These are phyloP conservation scores for Cucumis melo DNA, from an alignment of 306 rosid species.

Conservation along the genomic window DNA sequence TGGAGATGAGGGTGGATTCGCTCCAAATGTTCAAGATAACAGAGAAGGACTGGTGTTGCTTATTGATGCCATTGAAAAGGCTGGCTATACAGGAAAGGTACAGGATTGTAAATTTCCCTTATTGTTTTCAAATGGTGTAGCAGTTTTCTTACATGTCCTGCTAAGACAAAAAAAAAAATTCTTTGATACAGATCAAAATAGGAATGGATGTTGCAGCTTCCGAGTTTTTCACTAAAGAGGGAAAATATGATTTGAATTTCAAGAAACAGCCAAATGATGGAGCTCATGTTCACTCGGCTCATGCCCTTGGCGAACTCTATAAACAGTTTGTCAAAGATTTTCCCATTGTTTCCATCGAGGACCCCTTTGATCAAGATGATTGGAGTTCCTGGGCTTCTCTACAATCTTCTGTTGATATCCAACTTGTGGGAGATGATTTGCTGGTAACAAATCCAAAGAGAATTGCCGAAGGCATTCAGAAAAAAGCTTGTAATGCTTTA, in stretches of 20 bases:
- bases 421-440: constrained; percentile 93
- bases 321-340: constrained; percentile 71
- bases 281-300: constrained; percentile 64
- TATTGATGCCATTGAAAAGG: constrained; percentile 90
- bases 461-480: constrained; percentile 74
- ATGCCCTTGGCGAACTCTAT: constrained; percentile 64
- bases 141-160: neutral
- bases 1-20: constrained; percentile 99
- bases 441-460: constrained; percentile 90
- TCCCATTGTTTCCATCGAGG: constrained; percentile 94
- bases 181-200: constrained; percentile 67
- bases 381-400: constrained; percentile 92
- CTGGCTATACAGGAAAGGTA: constrained; percentile 98
- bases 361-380: constrained; percentile 98
- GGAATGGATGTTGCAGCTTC: constrained; percentile 99
- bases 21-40: constrained; percentile 95
- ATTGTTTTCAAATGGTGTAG: neutral
- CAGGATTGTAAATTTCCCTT: neutral
- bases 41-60: constrained; percentile 90
- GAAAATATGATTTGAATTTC: constrained; percentile 71
- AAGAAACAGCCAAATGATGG: constrained; percentile 95
- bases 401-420: constrained; percentile 82
- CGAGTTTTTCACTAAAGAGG: constrained; percentile 75
- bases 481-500: constrained; percentile 89
- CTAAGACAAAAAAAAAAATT: neutral